phyloP scores from a whole-genome alignment of 768 basidiomycete species.

The Roridomyces roridus region DNA sequence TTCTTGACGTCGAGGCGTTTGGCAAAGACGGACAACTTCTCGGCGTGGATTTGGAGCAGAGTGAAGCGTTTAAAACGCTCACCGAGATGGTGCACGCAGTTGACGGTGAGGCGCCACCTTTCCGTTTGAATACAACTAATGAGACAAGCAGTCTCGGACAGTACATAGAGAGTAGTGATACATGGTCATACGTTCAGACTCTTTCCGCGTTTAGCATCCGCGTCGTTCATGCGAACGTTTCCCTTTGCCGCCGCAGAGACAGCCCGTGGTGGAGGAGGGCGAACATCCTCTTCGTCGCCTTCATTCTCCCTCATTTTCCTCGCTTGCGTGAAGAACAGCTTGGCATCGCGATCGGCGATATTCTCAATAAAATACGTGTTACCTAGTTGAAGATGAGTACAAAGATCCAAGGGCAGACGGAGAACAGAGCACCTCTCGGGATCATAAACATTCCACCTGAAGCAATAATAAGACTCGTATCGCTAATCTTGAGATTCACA shows the following conservation, averaged over 20 bases:
- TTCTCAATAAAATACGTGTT: constrained; percentile 93
- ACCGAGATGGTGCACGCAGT: constrained; percentile 62
- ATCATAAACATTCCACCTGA: constrained; percentile 90
- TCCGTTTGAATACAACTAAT: not conserved
- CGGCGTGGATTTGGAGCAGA: constrained; percentile 64
- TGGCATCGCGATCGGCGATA: constrained; percentile 78
- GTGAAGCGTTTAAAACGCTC: constrained; percentile 59
- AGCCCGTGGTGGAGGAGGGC: not conserved
- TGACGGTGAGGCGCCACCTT: constrained; percentile 6
- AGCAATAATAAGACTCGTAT: constrained; percentile 77
- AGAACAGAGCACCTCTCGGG: constrained; percentile 71
- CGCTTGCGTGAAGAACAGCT: constrained; percentile 94
- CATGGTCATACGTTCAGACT: constrained; percentile 5
- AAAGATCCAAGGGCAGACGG: constrained; percentile 1
- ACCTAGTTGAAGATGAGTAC: constrained; percentile 49
- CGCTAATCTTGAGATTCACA: constrained; percentile 84
- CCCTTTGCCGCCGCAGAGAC: not conserved
- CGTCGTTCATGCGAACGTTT: not conserved
- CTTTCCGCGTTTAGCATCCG: not conserved
- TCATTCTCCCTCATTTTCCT: constrained; percentile 41
- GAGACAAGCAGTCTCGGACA: not conserved
- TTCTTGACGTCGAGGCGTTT: constrained; percentile 85
- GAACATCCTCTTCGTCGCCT: constrained; percentile 1
- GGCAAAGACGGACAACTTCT: constrained; percentile 76
- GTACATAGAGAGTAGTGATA: not conserved